Evolutionary conservation across 1,284 basidiomycete genomes (phyloP).

Genomic region (Trichosporon faecale): DNA sequence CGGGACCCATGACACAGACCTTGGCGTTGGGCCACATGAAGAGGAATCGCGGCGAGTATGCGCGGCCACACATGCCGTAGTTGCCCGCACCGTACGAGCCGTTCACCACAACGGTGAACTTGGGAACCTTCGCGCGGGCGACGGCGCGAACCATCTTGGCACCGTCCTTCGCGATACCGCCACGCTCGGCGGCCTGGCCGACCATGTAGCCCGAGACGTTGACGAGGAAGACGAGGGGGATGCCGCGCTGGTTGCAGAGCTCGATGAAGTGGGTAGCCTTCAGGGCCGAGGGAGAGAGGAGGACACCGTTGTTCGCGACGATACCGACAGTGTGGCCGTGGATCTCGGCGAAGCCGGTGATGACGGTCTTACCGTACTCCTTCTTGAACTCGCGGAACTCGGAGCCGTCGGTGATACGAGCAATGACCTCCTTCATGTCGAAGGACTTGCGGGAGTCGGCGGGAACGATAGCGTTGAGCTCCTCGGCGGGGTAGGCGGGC

Average conservation of each 20-base stretch:
- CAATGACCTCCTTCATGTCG: constrained; percentile 90
- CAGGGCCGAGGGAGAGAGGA: constrained; percentile 87
- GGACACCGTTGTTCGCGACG: constrained; percentile 88
- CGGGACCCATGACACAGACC: constrained; percentile 94
- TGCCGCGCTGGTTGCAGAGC: constrained; percentile 83
- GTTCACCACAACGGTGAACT: constrained; percentile 90
- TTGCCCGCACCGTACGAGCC: constrained; percentile 88
- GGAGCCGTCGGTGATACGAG: constrained; percentile 85
- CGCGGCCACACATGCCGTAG: constrained; percentile 87
- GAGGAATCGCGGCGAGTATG: constrained; percentile 87
- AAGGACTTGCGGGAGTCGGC: constrained; percentile 82
- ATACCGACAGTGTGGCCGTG: constrained; percentile 83
- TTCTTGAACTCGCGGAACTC: constrained; percentile 93
- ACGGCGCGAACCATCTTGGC: constrained; percentile 98
- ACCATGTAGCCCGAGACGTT: constrained; percentile 94
- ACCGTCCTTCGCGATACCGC: constrained; percentile 95
- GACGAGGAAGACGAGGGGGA: constrained; percentile 87
- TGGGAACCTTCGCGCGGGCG: constrained; percentile 89
- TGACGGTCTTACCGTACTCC: constrained; percentile 84
- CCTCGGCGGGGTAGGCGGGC: constrained; percentile 74
- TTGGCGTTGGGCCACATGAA: constrained; percentile 99
- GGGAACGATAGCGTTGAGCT: constrained; percentile 87
- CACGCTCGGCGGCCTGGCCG: constrained; percentile 84
- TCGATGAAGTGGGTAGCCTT: constrained; percentile 95
- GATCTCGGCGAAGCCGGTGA: constrained; percentile 88